These are phyloP conservation scores for Amylocarpus encephaloides DNA, from an alignment of 2,329 filamentous ascomycete species.

Conservation along the genomic window DNA sequence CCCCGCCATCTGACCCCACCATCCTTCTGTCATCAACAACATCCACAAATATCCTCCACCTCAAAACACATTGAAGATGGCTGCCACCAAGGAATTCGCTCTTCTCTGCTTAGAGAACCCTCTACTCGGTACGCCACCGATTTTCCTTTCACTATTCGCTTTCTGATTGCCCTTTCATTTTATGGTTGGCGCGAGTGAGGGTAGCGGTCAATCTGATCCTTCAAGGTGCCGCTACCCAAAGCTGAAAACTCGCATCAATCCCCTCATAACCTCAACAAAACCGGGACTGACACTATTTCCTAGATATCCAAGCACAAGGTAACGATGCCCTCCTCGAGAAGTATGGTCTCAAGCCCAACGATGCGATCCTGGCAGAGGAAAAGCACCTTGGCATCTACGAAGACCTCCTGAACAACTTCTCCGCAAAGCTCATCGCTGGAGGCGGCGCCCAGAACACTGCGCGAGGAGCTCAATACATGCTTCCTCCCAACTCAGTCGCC, in stretches of 20 bases:
- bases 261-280: no score
- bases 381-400: conserved; percentile 89
- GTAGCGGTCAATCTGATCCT: neutral
- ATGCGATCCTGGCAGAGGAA: conserved; percentile 92
- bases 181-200: neutral
- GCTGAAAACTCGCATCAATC: no score
- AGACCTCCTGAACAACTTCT: conserved; percentile 84
- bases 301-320: conserved; percentile 86
- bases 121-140: conserved; percentile 65
- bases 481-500: conserved; percentile 80
- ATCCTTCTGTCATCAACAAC: neutral
- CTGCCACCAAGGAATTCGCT: conserved; percentile 70
- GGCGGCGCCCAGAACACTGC: conserved; percentile 97
- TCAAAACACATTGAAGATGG: conserved; percentile 48
- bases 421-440: conserved; percentile 90
- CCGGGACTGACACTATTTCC: neutral
- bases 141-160: neutral
- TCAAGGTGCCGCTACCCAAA: neutral
- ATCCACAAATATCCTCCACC: neutral
- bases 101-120: conserved; percentile 96
- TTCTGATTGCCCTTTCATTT: neutral
- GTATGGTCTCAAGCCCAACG: conserved; percentile 91
- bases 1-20: conserved; percentile 1
- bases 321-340: conserved; percentile 81
- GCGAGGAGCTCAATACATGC: conserved; percentile 92